Conservation (phyloP, 2,329 filamentous ascomycete species). For the Ophiostoma ulmi region DNA sequence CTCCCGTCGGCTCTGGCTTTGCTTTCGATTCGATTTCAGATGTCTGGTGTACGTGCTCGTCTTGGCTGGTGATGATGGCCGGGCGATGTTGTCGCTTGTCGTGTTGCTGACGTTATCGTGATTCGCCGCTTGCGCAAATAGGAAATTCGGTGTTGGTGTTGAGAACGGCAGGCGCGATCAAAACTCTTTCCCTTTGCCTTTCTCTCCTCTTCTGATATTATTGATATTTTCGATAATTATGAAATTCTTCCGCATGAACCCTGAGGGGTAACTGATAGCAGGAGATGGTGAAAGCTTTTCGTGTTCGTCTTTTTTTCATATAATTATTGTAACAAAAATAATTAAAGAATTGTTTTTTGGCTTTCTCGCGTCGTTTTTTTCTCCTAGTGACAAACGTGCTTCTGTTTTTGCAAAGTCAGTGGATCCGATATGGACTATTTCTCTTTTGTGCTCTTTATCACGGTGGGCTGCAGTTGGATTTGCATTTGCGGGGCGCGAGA, state of each 20-base stretch:
- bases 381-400: constrained; percentile 19
- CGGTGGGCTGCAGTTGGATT: neutral
- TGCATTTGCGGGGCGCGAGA: constrained; percentile 16
- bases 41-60: neutral
- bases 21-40: neutral
- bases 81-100: neutral
- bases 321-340: neutral
- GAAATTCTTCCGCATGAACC: neutral
- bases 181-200: neutral
- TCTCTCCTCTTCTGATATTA: neutral
- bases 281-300: neutral
- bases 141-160: neutral
- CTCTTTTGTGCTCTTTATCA: constrained; percentile 10
- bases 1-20: constrained; percentile 7
- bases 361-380: constrained; percentile 13
- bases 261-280: neutral
- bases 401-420: constrained; percentile 32
- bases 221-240: neutral
- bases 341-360: neutral
- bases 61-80: neutral
- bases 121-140: neutral
- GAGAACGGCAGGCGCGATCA: neutral
- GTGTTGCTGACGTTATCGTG: neutral
- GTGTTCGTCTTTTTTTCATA: neutral
- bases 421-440: constrained; percentile 24